Conservation (phyloP, 306 rosid species). For the Rosa multiflora region DNA sequence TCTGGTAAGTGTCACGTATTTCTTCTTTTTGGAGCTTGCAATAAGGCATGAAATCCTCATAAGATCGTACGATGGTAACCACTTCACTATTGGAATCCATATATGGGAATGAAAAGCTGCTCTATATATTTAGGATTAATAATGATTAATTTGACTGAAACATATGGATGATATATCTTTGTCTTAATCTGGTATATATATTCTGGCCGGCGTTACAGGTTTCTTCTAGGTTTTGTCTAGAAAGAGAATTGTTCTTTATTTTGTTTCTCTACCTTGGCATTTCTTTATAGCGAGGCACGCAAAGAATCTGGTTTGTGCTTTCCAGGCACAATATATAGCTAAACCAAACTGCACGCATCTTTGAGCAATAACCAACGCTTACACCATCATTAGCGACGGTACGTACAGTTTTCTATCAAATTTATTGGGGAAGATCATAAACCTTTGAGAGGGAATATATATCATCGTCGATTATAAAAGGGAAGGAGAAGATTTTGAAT, state of each 20-base stretch:
- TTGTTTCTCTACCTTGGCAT: neutral
- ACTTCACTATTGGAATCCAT: neutral
- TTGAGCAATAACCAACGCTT: no score
- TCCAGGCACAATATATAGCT: neutral
- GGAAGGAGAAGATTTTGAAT: no score
- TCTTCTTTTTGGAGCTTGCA: constrained; percentile 1
- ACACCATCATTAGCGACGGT: no score
- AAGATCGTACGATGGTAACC: neutral
- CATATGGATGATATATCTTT: neutral
- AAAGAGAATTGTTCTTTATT: neutral
- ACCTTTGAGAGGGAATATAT: no score
- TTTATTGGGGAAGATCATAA: no score
- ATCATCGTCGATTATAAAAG: no score
- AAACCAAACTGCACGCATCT: no score
- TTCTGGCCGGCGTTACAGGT: neutral
- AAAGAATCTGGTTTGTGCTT: neutral
- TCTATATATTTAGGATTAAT: neutral
- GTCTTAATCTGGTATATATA: neutral
- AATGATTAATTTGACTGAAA: neutral
- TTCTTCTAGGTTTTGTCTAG: neutral
- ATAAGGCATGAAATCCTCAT: constrained; percentile 3
- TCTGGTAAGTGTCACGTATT: neutral
- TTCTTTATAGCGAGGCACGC: neutral
- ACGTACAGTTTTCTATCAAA: no score
- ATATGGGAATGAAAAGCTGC: neutral